Conservation (phyloP, 805 yeast genomes). For the Spathaspora boniae region DNA sequence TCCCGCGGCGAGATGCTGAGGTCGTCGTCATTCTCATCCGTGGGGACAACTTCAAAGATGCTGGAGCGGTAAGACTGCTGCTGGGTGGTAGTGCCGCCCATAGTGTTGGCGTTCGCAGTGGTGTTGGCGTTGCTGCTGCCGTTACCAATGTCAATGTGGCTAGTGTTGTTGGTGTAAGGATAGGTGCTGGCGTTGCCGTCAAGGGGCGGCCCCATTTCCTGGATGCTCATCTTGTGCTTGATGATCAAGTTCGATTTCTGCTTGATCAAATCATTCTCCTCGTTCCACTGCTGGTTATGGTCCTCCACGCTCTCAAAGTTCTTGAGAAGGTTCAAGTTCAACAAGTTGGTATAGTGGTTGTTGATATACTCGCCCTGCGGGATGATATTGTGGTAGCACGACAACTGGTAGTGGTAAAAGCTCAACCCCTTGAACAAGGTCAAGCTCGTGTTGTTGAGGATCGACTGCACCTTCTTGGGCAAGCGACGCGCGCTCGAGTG, state of each 20-base stretch:
- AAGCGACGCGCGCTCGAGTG: conserved; percentile 24
- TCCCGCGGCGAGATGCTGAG: conserved; percentile 9
- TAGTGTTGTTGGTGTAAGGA: too few relatives aligned
- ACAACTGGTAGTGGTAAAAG: conserved; percentile 35
- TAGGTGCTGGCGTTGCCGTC: conserved; percentile 1
- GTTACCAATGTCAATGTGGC: too few relatives aligned
- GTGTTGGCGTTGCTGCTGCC: not conserved
- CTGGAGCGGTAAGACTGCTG: too few relatives aligned
- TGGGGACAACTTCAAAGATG: conserved; percentile 7
- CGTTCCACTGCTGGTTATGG: conserved; percentile 24
- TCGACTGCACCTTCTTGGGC: conserved; percentile 33
- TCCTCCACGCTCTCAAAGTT: conserved; percentile 33
- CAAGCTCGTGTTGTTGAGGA: conserved; percentile 27
- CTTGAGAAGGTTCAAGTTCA: conserved; percentile 35
- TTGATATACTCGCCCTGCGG: conserved; percentile 25
- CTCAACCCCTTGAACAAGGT: conserved; percentile 31
- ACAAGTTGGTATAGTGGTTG: conserved; percentile 36
- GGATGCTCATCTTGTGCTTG: conserved; percentile 23
- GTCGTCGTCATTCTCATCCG: conserved; percentile 4
- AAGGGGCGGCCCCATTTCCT: conserved; percentile 7
- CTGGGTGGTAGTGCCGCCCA: too few relatives aligned
- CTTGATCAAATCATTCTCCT: conserved; percentile 22
- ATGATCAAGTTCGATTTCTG: conserved; percentile 22
- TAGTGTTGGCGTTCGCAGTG: conserved; percentile 6
- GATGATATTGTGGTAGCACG: conserved; percentile 36